Percentiles rank a stretch among this genome's conserved stretches.
Conservation (phyloP, 1,139 yeast genomes). For the Lodderomyces margitis region DNA sequence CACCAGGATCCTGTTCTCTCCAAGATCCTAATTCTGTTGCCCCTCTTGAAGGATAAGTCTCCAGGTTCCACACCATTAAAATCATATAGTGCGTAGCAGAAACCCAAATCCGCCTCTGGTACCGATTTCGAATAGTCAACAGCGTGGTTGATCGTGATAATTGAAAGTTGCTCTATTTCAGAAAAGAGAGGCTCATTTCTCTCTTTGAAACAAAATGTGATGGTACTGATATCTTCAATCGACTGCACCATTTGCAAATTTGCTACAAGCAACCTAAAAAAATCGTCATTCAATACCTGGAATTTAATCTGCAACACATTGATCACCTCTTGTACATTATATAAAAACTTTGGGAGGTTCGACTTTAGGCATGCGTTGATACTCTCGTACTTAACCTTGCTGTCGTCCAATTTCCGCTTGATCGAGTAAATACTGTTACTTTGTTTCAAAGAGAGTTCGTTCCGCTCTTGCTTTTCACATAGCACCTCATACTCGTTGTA, state of each 20-base stretch:
- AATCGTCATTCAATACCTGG: slow-evolving; percentile 30
- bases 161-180: slow-evolving; percentile 19
- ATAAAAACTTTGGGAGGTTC: slow-evolving; percentile 40
- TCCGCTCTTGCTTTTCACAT: slow-evolving; percentile 21
- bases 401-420: slow-evolving; percentile 32
- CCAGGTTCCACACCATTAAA: slow-evolving; percentile 34
- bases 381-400: slow-evolving; percentile 26
- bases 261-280: slow-evolving; percentile 25
- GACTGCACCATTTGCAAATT: slow-evolving; percentile 16
- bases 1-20: slow-evolving; percentile 55
- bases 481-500: slow-evolving; percentile 27
- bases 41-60: slow-evolving; percentile 49
- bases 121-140: not conserved
- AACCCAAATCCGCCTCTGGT: slow-evolving; percentile 6
- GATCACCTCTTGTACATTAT: slow-evolving; percentile 25
- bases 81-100: slow-evolving; percentile 33
- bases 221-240: slow-evolving; percentile 2
- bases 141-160: slow-evolving; percentile 14
- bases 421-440: slow-evolving; percentile 27
- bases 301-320: slow-evolving; percentile 27
- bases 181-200: slow-evolving; percentile 16
- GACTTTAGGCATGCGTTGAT: slow-evolving; percentile 32
- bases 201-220: slow-evolving; percentile 14
- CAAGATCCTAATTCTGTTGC: slow-evolving; percentile 47
- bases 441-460: slow-evolving; percentile 28